Conservation (phyloP, 2,329 filamentous ascomycete species). For the Curvularia spicifera region DNA sequence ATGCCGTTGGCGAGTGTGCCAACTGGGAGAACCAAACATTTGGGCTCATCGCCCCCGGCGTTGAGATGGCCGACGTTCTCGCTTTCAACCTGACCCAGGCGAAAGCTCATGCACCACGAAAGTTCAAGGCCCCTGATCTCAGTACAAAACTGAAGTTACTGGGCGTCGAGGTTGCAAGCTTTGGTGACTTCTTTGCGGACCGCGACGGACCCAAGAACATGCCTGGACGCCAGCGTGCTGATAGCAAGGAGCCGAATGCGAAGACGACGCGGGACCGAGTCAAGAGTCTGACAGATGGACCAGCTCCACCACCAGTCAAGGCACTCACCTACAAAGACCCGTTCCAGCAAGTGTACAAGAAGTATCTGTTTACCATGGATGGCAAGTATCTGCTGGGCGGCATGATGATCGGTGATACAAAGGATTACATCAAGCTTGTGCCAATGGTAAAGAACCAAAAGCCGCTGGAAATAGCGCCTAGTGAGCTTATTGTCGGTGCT, state of each 20-base stretch:
- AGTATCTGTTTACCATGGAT: constrained; percentile 88
- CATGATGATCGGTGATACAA: constrained; percentile 96
- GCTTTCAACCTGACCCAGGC: constrained; percentile 90
- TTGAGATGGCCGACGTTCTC: constrained; percentile 92
- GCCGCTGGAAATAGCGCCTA: constrained; percentile 75
- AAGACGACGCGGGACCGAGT: constrained; percentile 51
- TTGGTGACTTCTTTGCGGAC: constrained; percentile 93
- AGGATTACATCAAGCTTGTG: constrained; percentile 87
- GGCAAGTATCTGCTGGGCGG: constrained; percentile 91
- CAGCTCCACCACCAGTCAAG: constrained; percentile 70
- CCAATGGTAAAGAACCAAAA: constrained; percentile 87
- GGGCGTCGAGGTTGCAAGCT: constrained; percentile 89
- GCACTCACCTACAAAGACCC: constrained; percentile 88
- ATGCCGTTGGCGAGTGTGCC: constrained; percentile 89
- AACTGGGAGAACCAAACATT: constrained; percentile 88
- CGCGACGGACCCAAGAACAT: constrained; percentile 78
- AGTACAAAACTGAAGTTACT: constrained; percentile 92
- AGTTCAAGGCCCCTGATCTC: constrained; percentile 81
- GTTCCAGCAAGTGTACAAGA: constrained; percentile 88
- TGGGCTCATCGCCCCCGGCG: constrained; percentile 84
- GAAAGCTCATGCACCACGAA: constrained; percentile 70
- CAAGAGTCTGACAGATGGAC: constrained; percentile 62
- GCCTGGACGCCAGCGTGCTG: constrained; percentile 63
- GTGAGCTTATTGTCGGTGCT: constrained; percentile 82
- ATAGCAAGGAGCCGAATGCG: constrained; percentile 52